A percentile compares a stretch with the other conserved stretches of the same genome.
Evolutionary conservation across 805 yeast species (phyloP).

Genomic region (Maudiozyma pseudohumilis): DNA sequence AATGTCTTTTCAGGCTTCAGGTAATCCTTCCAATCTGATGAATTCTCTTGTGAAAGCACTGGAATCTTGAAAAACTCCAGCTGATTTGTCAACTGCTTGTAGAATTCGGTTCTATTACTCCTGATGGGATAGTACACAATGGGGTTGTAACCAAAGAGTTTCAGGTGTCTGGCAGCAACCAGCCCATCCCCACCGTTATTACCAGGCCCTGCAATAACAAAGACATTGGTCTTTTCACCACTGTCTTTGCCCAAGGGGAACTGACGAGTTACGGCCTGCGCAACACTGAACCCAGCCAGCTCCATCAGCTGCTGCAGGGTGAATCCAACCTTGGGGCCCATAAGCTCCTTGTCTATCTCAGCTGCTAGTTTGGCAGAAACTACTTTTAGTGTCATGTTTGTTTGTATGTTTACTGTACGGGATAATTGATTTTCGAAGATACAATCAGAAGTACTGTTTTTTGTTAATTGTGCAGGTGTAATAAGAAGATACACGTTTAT

Average conservation of each 20-base stretch:
- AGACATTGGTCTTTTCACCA: conserved; percentile 38
- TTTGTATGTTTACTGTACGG: neutral
- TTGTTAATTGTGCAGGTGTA: too few species aligned
- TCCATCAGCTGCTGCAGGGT: conserved; percentile 56
- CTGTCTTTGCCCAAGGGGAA: conserved; percentile 37
- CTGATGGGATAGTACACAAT: conserved; percentile 70
- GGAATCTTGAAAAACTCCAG: conserved; percentile 53
- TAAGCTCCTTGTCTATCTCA: conserved; percentile 70
- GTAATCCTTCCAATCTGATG: conserved; percentile 21
- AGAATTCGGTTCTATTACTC: conserved; percentile 45
- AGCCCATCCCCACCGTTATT: conserved; percentile 95
- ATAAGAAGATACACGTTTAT: too few species aligned
- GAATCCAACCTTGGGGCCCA: conserved; percentile 57
- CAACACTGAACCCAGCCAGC: conserved; percentile 89
- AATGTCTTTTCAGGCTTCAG: conserved; percentile 31
- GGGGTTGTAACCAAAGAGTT: conserved; percentile 70
- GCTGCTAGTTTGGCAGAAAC: conserved; percentile 53
- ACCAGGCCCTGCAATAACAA: conserved; percentile 88
- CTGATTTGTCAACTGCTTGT: conserved; percentile 54
- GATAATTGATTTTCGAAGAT: too few species aligned
- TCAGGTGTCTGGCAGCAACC: conserved; percentile 88
- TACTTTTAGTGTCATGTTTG: conserved; percentile 25
- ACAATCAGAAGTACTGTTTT: too few species aligned
- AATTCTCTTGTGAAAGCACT: conserved; percentile 36
- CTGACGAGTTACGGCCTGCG: conserved; percentile 65